These are phyloP conservation scores for Podospora didyma DNA, from an alignment of 495 filamentous ascomycete genomes.

Conservation along the genomic window DNA sequence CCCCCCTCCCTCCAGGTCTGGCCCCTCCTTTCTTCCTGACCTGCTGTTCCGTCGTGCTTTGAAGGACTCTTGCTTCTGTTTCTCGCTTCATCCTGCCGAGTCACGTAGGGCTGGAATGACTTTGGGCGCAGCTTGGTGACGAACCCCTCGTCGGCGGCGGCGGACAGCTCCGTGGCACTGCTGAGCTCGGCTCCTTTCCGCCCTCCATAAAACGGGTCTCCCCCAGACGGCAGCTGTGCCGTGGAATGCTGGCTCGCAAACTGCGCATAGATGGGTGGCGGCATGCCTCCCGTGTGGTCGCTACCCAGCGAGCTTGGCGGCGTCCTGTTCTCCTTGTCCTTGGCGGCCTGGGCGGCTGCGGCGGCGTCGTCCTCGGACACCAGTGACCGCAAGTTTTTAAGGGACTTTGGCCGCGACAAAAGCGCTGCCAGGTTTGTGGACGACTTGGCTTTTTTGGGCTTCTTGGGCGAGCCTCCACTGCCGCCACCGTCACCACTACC, in stretches of 20 bases:
- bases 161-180: slow-evolving; percentile 6
- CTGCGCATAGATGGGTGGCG: slow-evolving; percentile 76
- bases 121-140: slow-evolving; percentile 23
- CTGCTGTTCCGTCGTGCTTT: slow-evolving; percentile 2
- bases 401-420: slow-evolving; percentile 51
- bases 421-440: slow-evolving; percentile 70
- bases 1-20: slow-evolving; percentile 23
- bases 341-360: slow-evolving; percentile 28
- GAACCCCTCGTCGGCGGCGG: neutral
- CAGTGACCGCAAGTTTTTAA: slow-evolving; percentile 48
- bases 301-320: slow-evolving; percentile 49
- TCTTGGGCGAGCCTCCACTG: slow-evolving; percentile 43
- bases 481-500: slow-evolving; percentile 9
- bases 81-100: slow-evolving; percentile 7
- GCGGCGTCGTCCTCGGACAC: slow-evolving; percentile 33
- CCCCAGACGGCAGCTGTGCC: neutral
- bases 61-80: neutral
- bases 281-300: slow-evolving; percentile 35
- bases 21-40: slow-evolving; percentile 11
- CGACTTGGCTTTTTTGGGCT: slow-evolving; percentile 81
- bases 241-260: slow-evolving; percentile 44
- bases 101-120: slow-evolving; percentile 23
- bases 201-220: neutral
- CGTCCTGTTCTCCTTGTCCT: slow-evolving; percentile 76
- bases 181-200: slow-evolving; percentile 8